Evolutionary conservation across 805 yeast species (phyloP).

Genomic region (Starmerella sp.): DNA sequence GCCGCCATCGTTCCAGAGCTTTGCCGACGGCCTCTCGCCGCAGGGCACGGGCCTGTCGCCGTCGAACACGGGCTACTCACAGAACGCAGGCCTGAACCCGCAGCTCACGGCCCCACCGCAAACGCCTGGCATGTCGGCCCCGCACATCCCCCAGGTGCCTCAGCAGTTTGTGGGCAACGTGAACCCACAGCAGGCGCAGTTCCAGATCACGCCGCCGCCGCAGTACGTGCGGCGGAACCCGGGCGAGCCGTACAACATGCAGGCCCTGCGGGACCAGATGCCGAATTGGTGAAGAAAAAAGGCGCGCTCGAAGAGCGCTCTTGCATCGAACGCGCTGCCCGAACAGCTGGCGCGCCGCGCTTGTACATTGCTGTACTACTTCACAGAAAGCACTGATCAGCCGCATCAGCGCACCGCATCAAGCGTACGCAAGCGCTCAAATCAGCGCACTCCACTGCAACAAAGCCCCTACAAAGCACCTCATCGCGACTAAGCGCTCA

Average conservation of each 20-base stretch:
- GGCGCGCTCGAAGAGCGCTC: too few relatives aligned
- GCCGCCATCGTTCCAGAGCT: constrained; percentile 1
- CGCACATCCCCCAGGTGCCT: background rate
- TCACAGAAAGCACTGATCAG: too few relatives aligned
- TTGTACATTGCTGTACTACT: too few relatives aligned
- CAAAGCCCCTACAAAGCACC: too few relatives aligned
- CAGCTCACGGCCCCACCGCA: background rate
- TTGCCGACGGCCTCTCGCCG: constrained; percentile 3
- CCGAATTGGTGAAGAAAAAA: background rate
- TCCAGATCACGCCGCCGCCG: constrained; percentile 11
- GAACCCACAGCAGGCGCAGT: background rate
- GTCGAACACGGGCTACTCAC: background rate
- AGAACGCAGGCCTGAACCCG: background rate
- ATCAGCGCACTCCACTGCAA: too few relatives aligned
- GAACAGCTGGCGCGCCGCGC: too few relatives aligned
- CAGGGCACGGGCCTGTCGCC: constrained; percentile 4
- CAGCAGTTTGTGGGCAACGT: background rate
- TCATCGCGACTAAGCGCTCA: too few relatives aligned
- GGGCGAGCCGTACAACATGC: constrained; percentile 17
- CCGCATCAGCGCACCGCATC: too few relatives aligned
- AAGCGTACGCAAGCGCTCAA: too few relatives aligned
- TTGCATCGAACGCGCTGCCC: too few relatives aligned
- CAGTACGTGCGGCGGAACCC: constrained; percentile 8
- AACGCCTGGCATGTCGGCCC: background rate
- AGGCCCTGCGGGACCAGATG: constrained; percentile 16